Conservation (phyloP, 208 protist genomes). For the Leishmania gerbilli region DNA sequence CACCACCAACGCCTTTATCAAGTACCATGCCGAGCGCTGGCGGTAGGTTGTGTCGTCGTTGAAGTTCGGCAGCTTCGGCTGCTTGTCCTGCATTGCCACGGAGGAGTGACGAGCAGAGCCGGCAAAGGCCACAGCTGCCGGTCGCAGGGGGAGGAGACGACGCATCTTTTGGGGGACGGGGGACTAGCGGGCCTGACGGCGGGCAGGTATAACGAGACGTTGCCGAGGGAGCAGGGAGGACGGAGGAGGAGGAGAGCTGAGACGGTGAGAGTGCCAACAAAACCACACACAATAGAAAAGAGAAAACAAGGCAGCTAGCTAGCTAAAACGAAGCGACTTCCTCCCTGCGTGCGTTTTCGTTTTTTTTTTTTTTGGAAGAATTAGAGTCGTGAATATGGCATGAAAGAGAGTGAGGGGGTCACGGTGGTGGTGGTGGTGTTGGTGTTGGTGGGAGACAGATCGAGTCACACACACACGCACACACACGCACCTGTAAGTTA, state of each 20-base stretch:
- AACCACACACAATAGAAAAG: background rate
- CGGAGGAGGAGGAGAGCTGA: background rate
- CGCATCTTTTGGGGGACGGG: slow-evolving; percentile 28
- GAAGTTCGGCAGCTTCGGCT: slow-evolving; percentile 48
- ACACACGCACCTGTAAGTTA: background rate
- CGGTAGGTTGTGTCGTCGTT: slow-evolving; percentile 65
- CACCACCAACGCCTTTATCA: slow-evolving; percentile 77
- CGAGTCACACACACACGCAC: background rate
- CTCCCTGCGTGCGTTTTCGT: background rate
- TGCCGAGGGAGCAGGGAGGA: background rate
- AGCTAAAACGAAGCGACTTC: background rate
- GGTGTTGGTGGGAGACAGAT: background rate
- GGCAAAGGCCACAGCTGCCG: slow-evolving; percentile 20
- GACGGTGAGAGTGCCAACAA: background rate
- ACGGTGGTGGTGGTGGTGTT: background rate
- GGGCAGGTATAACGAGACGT: background rate
- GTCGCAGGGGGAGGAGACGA: slow-evolving; percentile 27
- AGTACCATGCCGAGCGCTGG: slow-evolving; percentile 63
- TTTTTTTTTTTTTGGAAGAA: no score
- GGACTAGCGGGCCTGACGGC: background rate
- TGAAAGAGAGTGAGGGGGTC: background rate
- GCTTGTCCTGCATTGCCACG: background rate
- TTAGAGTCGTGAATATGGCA: background rate
- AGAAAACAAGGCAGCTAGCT: background rate
- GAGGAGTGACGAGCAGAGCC: slow-evolving; percentile 21